Conservation (phyloP, 768 basidiomycete genomes). For the Panellus pusillus region DNA sequence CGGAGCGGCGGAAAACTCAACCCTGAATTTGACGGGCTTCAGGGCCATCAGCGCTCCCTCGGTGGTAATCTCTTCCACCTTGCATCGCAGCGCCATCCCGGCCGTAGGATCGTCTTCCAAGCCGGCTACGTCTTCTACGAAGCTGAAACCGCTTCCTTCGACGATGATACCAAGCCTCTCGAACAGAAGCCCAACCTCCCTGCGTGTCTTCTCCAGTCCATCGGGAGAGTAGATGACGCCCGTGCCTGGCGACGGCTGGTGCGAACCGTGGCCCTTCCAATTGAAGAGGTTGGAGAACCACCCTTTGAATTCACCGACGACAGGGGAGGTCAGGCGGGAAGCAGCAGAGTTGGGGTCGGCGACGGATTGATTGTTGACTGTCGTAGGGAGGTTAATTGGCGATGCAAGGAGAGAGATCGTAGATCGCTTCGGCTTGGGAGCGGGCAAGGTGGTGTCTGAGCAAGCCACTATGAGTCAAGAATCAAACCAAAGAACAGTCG, state of each 20-base stretch:
- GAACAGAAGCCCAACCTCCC: constrained; percentile 63
- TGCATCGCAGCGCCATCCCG: constrained; percentile 40
- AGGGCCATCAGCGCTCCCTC: constrained; percentile 47
- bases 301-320: constrained; percentile 80
- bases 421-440: constrained; percentile 46
- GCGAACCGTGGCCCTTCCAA: constrained; percentile 69
- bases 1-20: constrained; percentile 59
- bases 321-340: constrained; percentile 59
- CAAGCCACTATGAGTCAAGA: constrained; percentile 9
- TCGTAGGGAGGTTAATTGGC: constrained; percentile 47
- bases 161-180: constrained; percentile 64
- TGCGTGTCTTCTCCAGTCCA: constrained; percentile 59
- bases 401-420: constrained; percentile 47
- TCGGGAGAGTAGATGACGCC: constrained; percentile 54
- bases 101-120: constrained; percentile 21
- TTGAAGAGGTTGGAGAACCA: constrained; percentile 97
- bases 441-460: constrained; percentile 33
- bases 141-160: constrained; percentile 29
- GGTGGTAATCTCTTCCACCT: constrained; percentile 49
- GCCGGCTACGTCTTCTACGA: constrained; percentile 24
- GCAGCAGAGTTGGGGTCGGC: constrained; percentile 25
- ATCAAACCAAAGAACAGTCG: background rate
- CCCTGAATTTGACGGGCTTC: constrained; percentile 80
- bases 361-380: constrained; percentile 34
- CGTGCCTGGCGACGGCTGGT: constrained; percentile 31